phyloP scores from a whole-genome alignment of 768 basidiomycete species.

The Serendipita sp. region DNA sequence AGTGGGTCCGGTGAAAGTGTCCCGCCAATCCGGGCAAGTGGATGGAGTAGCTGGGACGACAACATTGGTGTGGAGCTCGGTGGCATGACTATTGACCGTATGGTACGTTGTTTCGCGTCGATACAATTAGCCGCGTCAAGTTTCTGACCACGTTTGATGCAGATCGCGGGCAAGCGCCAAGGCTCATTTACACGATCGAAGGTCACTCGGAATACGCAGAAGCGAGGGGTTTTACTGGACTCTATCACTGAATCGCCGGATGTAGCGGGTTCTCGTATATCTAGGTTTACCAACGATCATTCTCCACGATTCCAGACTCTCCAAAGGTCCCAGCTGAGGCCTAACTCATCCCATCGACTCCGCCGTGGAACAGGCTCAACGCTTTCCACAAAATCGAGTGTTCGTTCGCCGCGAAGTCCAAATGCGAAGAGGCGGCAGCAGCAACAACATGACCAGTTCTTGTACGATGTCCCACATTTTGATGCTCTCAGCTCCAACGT shows the following conservation, averaged over 20 bases:
- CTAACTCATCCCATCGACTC: not conserved
- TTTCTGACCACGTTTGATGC: too few species aligned
- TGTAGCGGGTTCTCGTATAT: not conserved
- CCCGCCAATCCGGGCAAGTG: not conserved
- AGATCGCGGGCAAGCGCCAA: not conserved
- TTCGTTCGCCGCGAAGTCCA: not conserved
- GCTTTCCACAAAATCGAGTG: not conserved
- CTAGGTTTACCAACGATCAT: too few species aligned
- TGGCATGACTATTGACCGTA: not conserved
- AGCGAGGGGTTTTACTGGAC: not conserved
- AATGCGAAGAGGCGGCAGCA: not conserved
- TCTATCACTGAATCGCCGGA: not conserved
- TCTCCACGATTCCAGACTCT: not conserved
- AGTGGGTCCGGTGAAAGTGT: not conserved
- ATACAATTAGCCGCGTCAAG: not conserved
- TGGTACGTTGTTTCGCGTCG: not conserved
- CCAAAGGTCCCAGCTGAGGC: not conserved
- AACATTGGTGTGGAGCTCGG: not conserved
- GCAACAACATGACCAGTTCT: not conserved
- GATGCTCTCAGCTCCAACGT: not conserved
- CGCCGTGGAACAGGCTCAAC: not conserved
- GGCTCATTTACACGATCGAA: not conserved
- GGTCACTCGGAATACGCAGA: not conserved
- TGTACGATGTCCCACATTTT: not conserved
- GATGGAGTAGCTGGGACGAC: slow-evolving; percentile 1